Evolutionary conservation across 306 rosid genomes (phyloP), one percentile per base, ranked within the genome.

Genomic region (Vigna reflexopilosa): DNA sequence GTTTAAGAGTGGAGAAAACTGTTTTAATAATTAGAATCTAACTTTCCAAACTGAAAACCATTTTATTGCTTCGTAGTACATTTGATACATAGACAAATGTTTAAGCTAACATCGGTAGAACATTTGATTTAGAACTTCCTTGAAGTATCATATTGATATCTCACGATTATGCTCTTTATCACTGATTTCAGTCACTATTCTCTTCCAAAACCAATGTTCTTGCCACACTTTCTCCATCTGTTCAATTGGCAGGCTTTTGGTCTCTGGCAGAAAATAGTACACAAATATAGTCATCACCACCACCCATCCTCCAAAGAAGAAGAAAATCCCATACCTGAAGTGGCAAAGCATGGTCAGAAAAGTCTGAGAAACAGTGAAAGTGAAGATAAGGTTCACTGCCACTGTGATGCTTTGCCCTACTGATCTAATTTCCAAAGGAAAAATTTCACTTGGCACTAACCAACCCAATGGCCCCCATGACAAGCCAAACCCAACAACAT

Each of bases 281-380:
- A 86, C 87, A 71, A 86, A 86, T 36, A 40, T 9, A 1, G 82
- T 86, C 90, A 86, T 83, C 61, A 83, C 71, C 77, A 70, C 69
- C 75, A 87, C 77, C 90, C 90, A 87, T 24, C 90, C 88, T n/a
- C 90, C 90, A 58, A 84, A 87, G 63, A 87, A 84, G 84, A 87
- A 84, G 83, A 87, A 84, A 52, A 81, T 87, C 63, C 82, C 86
- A 4, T 80, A 59, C 67, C 77, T 78, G 44, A 87, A 78, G 65
- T 84, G 88, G 70, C 90, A 84, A 58, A 87, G 88, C 86, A 87
- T 84, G 42, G 72, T 11, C 2, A 87, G 77, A 81, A 87, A 87
- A 51, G 57, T 79, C 74, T 87, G 90, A 78, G 90, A 86, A 66
- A 81, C 64, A n/a, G 76, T 34, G 70, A 84, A 87, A 64, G 88